Evolutionary conservation across 2,329 filamentous ascomycete species (phyloP).

Genomic region (Rhinocladiella mackenziei): DNA sequence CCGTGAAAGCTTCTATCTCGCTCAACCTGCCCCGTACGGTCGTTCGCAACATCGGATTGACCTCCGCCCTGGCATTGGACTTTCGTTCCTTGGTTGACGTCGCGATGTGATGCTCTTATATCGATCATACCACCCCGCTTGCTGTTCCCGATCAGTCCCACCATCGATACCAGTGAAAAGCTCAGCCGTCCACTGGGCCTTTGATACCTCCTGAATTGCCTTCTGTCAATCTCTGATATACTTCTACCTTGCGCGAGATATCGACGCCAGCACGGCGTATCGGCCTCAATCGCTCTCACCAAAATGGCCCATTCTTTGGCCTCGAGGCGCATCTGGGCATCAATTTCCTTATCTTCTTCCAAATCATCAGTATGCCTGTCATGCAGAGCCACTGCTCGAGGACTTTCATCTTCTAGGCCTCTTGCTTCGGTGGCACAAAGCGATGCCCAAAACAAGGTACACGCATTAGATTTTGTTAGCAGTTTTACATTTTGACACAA

Average conservation of each 20-base stretch:
- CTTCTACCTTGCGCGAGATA: background rate
- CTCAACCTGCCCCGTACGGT: constrained; percentile 11
- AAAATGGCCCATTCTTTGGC: constrained; percentile 17
- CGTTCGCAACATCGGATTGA: constrained; percentile 5
- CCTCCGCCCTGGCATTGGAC: constrained; percentile 23
- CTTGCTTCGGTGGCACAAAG: constrained; percentile 10
- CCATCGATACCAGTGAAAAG: no score
- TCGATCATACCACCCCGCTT: constrained; percentile 1
- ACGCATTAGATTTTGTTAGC: background rate
- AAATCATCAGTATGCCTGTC: constrained; percentile 21
- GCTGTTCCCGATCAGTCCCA: no score
- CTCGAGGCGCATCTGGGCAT: constrained; percentile 16
- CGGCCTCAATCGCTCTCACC: no score
- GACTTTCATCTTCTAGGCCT: constrained; percentile 15
- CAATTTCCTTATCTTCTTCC: constrained; percentile 5
- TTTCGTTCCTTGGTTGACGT: constrained; percentile 21
- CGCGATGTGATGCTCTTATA: constrained; percentile 1
- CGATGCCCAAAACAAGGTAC: constrained; percentile 23
- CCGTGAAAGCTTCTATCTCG: constrained; percentile 8
- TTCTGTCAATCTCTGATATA: no score
- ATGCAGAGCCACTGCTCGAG: constrained; percentile 12
- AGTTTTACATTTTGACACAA: background rate
- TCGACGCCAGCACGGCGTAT: no score
- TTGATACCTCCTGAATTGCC: no score
- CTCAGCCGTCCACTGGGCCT: no score